Evolutionary conservation across 148 eudicot genomes (phyloP).

Genomic region (Bassia scoparia): DNA sequence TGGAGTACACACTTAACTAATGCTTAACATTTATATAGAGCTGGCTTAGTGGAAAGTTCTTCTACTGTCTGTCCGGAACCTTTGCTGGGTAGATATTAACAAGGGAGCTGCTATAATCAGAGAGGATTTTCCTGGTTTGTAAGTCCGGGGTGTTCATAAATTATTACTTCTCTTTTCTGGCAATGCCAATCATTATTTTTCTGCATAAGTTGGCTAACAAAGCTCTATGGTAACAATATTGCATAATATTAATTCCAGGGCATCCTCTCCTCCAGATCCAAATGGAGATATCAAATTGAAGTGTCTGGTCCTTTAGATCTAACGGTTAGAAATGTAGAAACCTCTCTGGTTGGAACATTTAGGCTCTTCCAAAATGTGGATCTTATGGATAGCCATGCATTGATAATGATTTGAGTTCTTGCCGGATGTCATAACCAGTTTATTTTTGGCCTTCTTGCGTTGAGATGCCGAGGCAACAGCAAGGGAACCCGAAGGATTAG

Average conservation of each 20-base stretch:
- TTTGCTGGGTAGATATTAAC: conserved; percentile 3
- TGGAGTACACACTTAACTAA: neutral
- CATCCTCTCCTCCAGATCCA: conserved; percentile 40
- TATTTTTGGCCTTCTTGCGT: conserved; percentile 20
- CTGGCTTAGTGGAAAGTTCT: neutral
- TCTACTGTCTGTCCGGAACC: neutral
- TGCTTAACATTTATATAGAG: neutral
- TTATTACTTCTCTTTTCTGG: conserved; percentile 22
- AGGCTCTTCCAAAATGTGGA: conserved; percentile 25
- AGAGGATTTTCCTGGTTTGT: conserved; percentile 35
- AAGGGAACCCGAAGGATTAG: conserved; percentile 28
- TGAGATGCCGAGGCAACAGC: conserved; percentile 26
- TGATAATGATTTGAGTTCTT: conserved; percentile 25
- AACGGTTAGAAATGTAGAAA: conserved; percentile 21
- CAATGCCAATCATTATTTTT: conserved; percentile 34
- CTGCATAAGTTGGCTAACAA: conserved; percentile 35
- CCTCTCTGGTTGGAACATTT: conserved; percentile 44
- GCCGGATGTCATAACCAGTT: conserved; percentile 30
- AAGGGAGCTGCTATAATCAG: conserved; percentile 39
- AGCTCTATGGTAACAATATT: conserved; percentile 25
- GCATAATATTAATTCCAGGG: conserved; percentile 34
- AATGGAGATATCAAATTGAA: conserved; percentile 39
- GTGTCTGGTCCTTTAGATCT: conserved; percentile 32
- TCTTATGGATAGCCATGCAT: conserved; percentile 38
- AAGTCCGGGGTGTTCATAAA: conserved; percentile 28